phyloP scores from a whole-genome alignment of 1,284 basidiomycete genomes.

The Trichosporon sp. region DNA sequence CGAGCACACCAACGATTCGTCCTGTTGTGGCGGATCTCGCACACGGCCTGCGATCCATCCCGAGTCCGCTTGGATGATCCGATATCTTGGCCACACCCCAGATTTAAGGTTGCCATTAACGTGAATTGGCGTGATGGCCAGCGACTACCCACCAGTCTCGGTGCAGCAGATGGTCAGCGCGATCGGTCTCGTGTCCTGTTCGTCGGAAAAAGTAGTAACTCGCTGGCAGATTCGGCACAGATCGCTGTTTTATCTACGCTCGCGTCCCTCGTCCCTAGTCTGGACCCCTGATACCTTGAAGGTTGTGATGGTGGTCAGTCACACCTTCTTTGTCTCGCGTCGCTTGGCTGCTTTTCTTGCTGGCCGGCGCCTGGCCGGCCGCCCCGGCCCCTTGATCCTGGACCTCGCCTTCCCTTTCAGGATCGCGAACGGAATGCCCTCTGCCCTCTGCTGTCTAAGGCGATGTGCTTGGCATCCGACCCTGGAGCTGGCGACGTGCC shows the following conservation, averaged over 20 bases:
- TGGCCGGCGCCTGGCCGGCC: neutral
- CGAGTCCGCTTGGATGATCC: neutral
- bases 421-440: neutral
- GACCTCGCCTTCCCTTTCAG: neutral
- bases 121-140: neutral
- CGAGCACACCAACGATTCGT: neutral
- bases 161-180: neutral
- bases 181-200: neutral
- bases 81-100: neutral
- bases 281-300: neutral
- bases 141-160: neutral
- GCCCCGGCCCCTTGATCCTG: neutral
- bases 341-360: neutral
- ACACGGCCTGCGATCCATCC: neutral
- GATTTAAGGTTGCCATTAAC: neutral
- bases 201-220: slow-evolving; percentile 4
- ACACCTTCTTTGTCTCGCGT: neutral
- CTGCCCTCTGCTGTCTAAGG: neutral
- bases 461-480: neutral
- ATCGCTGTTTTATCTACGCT: slow-evolving; percentile 4
- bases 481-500: no score
- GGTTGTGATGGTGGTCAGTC: neutral
- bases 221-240: neutral
- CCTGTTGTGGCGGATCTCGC: neutral
- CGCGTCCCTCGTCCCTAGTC: neutral